Evolutionary conservation across 768 basidiomycete genomes (phyloP), one percentile per base, ranked within the genome.

Genomic region (Phlegmacium glaucopus): DNA sequence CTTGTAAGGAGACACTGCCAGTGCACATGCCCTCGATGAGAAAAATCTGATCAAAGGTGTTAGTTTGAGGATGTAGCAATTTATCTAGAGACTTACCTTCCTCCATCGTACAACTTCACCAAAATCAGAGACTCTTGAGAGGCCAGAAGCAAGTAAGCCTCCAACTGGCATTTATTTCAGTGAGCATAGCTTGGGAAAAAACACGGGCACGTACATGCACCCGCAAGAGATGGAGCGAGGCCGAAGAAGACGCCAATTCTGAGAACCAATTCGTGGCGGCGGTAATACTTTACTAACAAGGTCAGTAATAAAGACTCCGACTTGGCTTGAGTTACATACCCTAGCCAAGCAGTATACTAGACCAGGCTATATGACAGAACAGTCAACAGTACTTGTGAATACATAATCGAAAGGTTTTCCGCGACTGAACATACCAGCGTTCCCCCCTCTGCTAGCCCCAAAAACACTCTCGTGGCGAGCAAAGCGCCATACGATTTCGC

Each of bases 371-470:
- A 42, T 29, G 47, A 35, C 25, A 13, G 9, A 16, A 45, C 9
- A 17, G 36, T 15, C 25, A 47, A 42, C n/a, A 28, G 44, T 36
- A 9, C 22, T 7, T 6, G 18, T 39, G 2, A 11, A 26, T 34
- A 45, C 32, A 15, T 27, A 27, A 11, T 11, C 11, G n/a, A 22
- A 35, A 25, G 13, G 47, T 2, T 29, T 45, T 30, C 36, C 42
- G 11, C 36, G 6, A 16, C 9, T n/a, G n/a, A 15, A 58, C 66
- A 25, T 42, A 72, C 72, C 61, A 75, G 48, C 1, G 71, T 71
- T 25, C 72, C 72, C 11, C 70, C 71, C 52, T 75, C 73, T 18
- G 69, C 63, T 12, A 74, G 60, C 29, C 72, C 72, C 13, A 75
- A 56, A 39, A 75, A 64, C 1, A 73, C 61, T 29, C 73, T 57